Evolutionary conservation across 2,329 filamentous ascomycete genomes (phyloP), one percentile per base, ranked within the genome.

Genomic region (Proliferodiscus dingleyae): DNA sequence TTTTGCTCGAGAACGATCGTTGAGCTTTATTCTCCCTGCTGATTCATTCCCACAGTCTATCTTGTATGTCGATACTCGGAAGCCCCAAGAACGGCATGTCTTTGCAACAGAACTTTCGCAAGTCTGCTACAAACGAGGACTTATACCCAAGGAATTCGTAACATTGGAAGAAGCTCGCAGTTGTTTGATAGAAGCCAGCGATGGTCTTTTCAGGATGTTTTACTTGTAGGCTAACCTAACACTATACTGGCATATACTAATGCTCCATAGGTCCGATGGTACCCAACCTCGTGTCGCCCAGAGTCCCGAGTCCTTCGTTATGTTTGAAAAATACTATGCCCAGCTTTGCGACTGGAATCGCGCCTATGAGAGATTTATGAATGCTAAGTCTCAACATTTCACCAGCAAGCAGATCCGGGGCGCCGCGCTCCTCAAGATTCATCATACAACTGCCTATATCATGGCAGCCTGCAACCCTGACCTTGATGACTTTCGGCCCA

Each of bases 401-500:
- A 52, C 38, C 16, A 50, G 54, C 29, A 58, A 49, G 40, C 49
- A 61, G 40, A 41, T 63, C 19, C 56, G 59, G 3, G 58, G 59
- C 3, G 59, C 60, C 7, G 57, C 58, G 13, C 49, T 63, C 3
- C 52, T 61, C 1, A 61, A 61, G 43, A 51, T 63, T 6, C 61
- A 63, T 40, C 50, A 59, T 29, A 46, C 45, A 10, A 54, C 50
- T 6, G 43, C 46, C 2, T 47, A 47, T 16, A 52, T 63, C 7
- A 61, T 61, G 54, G 50, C 45, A 2, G 43, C 49, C 7, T 39
- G 48, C 9, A 36, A 37, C 3, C 53, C 55, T 1, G 36, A 40
- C 21, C n/a, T 39, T 2, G 33, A 37, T 5, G 53, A 59, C 33
- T 36, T 33, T 16, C 50, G 56, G 10, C 21, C 43, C 11, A 21